A percentile compares a stretch with the other conserved stretches of the same genome.
These are phyloP conservation scores for Aspergillus spinulosporus DNA, from an alignment of 2,329 filamentous ascomycete genomes.

Conservation along the genomic window DNA sequence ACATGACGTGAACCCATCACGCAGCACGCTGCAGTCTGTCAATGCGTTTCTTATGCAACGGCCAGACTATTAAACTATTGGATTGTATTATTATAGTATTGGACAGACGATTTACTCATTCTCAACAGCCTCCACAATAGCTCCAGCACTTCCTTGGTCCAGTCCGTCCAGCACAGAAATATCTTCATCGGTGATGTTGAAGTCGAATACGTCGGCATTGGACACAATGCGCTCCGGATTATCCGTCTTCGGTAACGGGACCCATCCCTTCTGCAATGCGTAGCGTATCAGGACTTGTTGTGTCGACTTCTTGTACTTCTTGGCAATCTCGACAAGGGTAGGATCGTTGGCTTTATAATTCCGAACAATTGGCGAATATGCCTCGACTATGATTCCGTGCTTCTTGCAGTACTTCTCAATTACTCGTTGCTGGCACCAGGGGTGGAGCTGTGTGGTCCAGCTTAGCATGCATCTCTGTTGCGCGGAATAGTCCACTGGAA, in stretches of 20 bases:
- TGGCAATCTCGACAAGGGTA: constrained; percentile 62
- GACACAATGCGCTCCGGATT: constrained; percentile 65
- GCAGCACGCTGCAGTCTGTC: constrained; percentile 84
- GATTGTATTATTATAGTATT: constrained; percentile 11
- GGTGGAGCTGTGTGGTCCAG: constrained; percentile 59
- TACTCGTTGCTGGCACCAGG: constrained; percentile 67
- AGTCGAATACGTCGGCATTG: constrained; percentile 65
- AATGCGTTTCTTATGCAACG: constrained; percentile 80
- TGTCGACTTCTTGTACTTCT: constrained; percentile 71
- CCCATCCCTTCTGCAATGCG: constrained; percentile 75
- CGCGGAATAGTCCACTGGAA: neutral
- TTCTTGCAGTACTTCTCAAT: constrained; percentile 57
- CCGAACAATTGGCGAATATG: constrained; percentile 58
- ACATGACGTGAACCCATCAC: constrained; percentile 77
- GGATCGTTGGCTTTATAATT: constrained; percentile 72
- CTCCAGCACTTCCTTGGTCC: constrained; percentile 52
- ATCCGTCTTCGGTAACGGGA: constrained; percentile 73
- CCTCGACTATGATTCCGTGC: constrained; percentile 55
- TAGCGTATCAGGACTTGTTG: constrained; percentile 80
- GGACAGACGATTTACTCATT: constrained; percentile 38
- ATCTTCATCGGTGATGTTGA: constrained; percentile 58
- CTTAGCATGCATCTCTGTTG: constrained; percentile 18
- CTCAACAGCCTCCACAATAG: constrained; percentile 49
- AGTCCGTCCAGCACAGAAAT: constrained; percentile 56
- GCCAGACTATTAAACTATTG: constrained; percentile 34